These are phyloP conservation scores for Didymella keratinophila DNA, from an alignment of 2,329 filamentous ascomycete species.

Conservation along the genomic window DNA sequence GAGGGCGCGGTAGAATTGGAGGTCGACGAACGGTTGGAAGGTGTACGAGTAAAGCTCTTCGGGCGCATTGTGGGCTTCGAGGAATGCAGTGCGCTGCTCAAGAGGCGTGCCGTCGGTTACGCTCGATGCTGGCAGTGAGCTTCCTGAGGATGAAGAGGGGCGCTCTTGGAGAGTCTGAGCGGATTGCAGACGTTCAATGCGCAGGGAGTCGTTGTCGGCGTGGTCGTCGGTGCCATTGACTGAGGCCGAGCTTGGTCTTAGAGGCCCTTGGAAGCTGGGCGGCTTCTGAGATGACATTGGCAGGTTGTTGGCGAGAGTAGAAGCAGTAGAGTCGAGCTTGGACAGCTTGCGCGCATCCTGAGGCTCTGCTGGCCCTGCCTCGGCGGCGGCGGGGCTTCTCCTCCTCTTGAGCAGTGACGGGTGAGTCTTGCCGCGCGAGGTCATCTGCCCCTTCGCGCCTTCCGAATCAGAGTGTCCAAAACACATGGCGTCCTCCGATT, in stretches of 20 bases:
- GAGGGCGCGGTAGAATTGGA: conserved; percentile 7
- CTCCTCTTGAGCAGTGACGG: conserved; percentile 12
- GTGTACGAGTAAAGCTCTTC: conserved; percentile 4
- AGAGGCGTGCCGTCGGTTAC: conserved; percentile 7
- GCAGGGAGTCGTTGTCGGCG: conserved; percentile 2
- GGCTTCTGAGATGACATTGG: not conserved
- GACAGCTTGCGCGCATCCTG: conserved; percentile 11
- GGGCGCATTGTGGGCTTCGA: conserved; percentile 11
- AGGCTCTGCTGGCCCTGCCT: not conserved
- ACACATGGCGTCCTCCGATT: conserved; percentile 9
- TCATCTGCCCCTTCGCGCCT: not conserved
- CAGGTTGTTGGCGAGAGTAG: not conserved
- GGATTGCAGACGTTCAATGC: not conserved
- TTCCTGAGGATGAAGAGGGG: not conserved
- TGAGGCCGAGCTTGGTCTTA: not conserved
- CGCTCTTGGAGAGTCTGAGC: not conserved
- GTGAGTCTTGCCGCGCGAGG: not conserved
- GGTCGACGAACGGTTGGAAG: conserved; percentile 3
- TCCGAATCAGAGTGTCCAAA: conserved; percentile 9
- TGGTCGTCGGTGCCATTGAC: not conserved
- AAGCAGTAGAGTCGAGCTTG: conserved; percentile 9
- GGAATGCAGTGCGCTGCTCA: conserved; percentile 2
- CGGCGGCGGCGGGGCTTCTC: conserved; percentile 1
- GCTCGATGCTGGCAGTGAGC: not conserved
- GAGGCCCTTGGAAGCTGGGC: not conserved